These are phyloP conservation scores for Camellia sinensis DNA, from an alignment of 148 eudicot genomes.

Conservation along the genomic window DNA sequence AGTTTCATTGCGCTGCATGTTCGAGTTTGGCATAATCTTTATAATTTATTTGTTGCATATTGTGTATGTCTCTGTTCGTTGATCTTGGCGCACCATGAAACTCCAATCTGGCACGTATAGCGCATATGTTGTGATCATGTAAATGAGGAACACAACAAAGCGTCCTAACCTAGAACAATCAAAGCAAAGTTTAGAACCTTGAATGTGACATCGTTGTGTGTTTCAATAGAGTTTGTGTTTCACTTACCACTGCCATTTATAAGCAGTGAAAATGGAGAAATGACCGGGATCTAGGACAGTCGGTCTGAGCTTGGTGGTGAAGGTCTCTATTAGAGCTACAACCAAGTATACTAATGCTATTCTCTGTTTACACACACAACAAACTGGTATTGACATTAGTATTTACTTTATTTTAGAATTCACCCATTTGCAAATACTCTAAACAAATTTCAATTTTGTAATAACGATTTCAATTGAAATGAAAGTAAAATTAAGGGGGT, in stretches of 20 bases:
- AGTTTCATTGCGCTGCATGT: no score
- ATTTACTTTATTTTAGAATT: no score
- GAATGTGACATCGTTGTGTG: no score
- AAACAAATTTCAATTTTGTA: no score
- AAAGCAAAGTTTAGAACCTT: no score
- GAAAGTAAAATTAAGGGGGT: no score
- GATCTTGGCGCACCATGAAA: slow-evolving; percentile 16
- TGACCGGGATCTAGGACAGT: slow-evolving; percentile 24
- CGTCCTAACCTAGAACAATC: slow-evolving; percentile 41
- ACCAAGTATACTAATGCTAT: slow-evolving; percentile 51
- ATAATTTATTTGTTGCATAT: slow-evolving; percentile 6
- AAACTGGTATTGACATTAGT: no score
- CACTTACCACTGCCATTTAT: slow-evolving; percentile 55
- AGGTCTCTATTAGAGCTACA: slow-evolving; percentile 50
- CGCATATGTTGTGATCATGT: slow-evolving; percentile 46
- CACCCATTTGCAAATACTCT: no score
- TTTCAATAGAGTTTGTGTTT: not conserved
- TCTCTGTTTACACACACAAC: slow-evolving; percentile 29
- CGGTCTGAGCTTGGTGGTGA: slow-evolving; percentile 46
- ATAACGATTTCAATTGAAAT: no score
- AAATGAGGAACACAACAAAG: slow-evolving; percentile 36
- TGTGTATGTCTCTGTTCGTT: slow-evolving; percentile 25
- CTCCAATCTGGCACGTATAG: slow-evolving; percentile 56
- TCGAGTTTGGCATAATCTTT: not conserved
- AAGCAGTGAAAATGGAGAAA: slow-evolving; percentile 48